phyloP scores from a whole-genome alignment of 345 rosid species.

The Arabidopsis arenosa region DNA sequence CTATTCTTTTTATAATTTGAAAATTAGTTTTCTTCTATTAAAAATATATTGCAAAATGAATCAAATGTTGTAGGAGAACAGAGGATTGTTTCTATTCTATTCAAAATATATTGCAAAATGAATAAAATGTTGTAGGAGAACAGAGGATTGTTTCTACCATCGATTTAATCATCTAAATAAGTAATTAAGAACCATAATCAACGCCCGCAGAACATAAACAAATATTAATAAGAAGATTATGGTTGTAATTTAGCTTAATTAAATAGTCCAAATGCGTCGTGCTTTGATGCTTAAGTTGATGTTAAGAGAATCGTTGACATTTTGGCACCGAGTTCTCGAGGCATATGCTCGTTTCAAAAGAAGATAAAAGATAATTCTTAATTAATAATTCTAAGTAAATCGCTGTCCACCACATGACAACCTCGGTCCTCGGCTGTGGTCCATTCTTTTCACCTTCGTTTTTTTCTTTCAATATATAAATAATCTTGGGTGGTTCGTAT shows the following conservation, averaged over 20 bases:
- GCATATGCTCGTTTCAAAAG: constrained; percentile 40
- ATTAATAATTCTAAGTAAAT: constrained; percentile 13
- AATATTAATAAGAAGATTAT: constrained; percentile 1
- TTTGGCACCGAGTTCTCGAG: constrained; percentile 44
- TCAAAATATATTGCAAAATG: too few species aligned
- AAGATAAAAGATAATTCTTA: constrained; percentile 17
- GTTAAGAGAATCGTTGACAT: constrained; percentile 46
- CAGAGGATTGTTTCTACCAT: not conserved
- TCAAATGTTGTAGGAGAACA: too few species aligned
- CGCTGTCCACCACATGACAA: constrained; percentile 41
- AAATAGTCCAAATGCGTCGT: constrained; percentile 31
- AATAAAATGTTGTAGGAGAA: too few species aligned
- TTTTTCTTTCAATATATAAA: not conserved
- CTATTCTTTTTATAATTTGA: too few species aligned
- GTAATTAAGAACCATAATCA: constrained; percentile 29
- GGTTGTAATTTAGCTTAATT: constrained; percentile 25
- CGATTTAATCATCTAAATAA: not conserved
- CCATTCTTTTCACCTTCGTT: constrained; percentile 4
- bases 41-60: too few species aligned
- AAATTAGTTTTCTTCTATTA: too few species aligned
- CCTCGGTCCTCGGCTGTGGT: constrained; percentile 17
- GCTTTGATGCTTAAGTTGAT: constrained; percentile 40
- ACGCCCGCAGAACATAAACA: not conserved
- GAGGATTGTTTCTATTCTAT: not conserved
- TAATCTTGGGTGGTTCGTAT: not conserved